phyloP scores from a whole-genome alignment of 768 basidiomycete species.

The Agrocybe praecox region DNA sequence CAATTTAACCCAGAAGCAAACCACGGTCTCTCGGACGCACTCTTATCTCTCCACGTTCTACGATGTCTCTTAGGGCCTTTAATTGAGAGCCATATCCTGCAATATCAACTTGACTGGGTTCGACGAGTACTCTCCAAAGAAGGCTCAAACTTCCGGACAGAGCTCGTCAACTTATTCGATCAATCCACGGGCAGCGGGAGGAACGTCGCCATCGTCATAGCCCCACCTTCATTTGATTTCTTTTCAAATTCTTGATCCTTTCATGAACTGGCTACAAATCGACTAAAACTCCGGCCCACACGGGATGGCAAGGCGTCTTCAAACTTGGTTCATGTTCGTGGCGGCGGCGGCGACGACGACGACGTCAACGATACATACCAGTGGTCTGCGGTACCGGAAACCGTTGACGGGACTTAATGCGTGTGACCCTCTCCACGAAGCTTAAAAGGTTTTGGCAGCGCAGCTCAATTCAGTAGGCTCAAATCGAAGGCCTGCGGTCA shows the following conservation, averaged over 20 bases:
- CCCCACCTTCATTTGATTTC: conserved; percentile 20
- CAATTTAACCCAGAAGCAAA: conserved; percentile 3
- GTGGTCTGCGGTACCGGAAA: no score
- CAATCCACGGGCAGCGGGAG: conserved; percentile 72
- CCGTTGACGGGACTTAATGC: no score
- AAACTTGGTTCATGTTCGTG: no score
- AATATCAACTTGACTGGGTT: conserved; percentile 66
- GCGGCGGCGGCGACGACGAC: no score
- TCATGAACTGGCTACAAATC: neutral
- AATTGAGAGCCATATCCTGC: conserved; percentile 65
- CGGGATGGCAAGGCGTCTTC: no score
- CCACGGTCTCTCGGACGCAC: conserved; percentile 15
- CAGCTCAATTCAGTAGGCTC: no score
- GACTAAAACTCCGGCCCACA: neutral
- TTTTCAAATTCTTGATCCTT: neutral
- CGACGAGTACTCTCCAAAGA: neutral
- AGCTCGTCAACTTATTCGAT: conserved; percentile 70
- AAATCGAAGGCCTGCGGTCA: no score
- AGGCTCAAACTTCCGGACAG: conserved; percentile 24
- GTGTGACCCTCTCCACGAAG: no score
- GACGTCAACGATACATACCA: no score
- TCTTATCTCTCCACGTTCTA: conserved; percentile 65
- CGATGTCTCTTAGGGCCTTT: conserved; percentile 71
- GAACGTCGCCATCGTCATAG: conserved; percentile 66
- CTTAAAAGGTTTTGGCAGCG: no score